These are phyloP conservation scores for Phanerochaete sordida DNA, from an alignment of 768 basidiomycete genomes.

Conservation along the genomic window DNA sequence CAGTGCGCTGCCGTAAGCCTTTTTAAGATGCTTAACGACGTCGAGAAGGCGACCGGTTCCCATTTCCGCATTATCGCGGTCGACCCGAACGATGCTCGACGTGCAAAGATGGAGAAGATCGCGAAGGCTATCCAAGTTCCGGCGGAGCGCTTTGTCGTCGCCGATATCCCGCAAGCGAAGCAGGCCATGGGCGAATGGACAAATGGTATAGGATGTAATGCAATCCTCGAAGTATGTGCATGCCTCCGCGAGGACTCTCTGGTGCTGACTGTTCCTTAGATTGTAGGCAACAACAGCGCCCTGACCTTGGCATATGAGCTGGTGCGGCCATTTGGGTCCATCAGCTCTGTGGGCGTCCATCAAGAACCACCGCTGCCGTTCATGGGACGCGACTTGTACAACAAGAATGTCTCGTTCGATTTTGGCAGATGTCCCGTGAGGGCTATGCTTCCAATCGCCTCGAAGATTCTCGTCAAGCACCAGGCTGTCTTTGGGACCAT, in stretches of 20 bases:
- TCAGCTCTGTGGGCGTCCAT: slow-evolving; percentile 74
- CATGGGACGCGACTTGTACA: slow-evolving; percentile 54
- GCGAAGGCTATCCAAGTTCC: slow-evolving; percentile 46
- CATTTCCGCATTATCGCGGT: slow-evolving; percentile 59
- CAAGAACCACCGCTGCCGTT: slow-evolving; percentile 51
- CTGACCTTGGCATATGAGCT: slow-evolving; percentile 64
- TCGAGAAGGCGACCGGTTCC: slow-evolving; percentile 24
- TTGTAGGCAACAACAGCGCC: slow-evolving; percentile 67
- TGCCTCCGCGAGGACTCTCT: neutral
- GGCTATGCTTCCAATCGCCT: slow-evolving; percentile 70
- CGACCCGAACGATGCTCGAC: slow-evolving; percentile 54
- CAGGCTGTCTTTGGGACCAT: slow-evolving; percentile 76
- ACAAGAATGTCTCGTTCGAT: slow-evolving; percentile 76
- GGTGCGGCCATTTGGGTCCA: slow-evolving; percentile 71
- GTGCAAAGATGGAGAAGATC: slow-evolving; percentile 57
- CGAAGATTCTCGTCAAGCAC: slow-evolving; percentile 63
- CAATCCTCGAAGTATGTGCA: slow-evolving; percentile 58
- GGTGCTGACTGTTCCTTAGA: slow-evolving; percentile 33
- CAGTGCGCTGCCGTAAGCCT: slow-evolving; percentile 62
- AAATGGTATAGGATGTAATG: slow-evolving; percentile 54
- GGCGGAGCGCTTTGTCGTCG: slow-evolving; percentile 46
- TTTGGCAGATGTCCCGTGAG: slow-evolving; percentile 82
- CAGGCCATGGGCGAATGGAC: slow-evolving; percentile 50
- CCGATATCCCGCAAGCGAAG: slow-evolving; percentile 50
- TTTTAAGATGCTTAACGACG: slow-evolving; percentile 52